Evolutionary conservation across 768 basidiomycete genomes (phyloP).

Genomic region (Boletus vermiculosoides): DNA sequence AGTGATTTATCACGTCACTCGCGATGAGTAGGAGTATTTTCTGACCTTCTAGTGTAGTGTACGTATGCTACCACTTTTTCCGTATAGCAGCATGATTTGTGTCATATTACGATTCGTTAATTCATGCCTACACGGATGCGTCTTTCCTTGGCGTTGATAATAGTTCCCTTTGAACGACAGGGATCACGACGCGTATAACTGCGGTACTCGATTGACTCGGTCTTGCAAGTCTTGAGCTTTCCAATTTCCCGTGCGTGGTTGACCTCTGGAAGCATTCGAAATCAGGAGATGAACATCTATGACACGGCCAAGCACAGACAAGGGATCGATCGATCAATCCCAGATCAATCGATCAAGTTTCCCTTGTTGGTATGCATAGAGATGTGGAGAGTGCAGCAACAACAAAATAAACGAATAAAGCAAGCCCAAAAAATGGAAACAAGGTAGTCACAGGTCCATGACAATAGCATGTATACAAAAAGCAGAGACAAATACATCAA

Average conservation of each 20-base stretch:
- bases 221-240: neutral
- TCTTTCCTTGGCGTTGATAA: neutral
- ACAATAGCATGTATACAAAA: neutral
- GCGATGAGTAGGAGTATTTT: neutral
- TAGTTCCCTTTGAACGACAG: neutral
- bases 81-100: no score
- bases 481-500: neutral
- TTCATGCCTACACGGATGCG: no score
- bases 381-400: neutral
- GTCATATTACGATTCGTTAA: neutral
- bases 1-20: no score
- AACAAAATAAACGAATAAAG: neutral
- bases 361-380: no score
- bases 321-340: no score
- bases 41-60: no score
- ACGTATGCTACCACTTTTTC: no score
- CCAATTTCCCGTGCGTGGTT: no score
- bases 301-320: neutral
- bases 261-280: no score
- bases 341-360: no score
- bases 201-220: neutral
- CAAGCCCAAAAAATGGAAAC: neutral
- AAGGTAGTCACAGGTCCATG: neutral
- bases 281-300: no score
- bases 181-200: neutral